Base-by-base conservation (phyloP, 129 eudicot genomes). In the Helianthus annuus region DNA sequence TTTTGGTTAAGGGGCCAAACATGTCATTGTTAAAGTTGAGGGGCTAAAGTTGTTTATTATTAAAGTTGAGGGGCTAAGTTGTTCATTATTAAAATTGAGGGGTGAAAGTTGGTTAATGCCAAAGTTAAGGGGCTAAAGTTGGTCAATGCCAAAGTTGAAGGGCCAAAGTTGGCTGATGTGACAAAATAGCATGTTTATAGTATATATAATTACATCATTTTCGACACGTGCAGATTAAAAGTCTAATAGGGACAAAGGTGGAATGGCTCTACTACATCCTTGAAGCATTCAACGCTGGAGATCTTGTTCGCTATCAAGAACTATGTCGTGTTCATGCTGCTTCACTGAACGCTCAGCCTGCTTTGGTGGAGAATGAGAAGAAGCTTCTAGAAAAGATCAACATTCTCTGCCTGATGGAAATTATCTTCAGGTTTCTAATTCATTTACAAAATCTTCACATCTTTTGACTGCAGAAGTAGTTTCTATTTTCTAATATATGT, bases 361-460 rank as follows among this genome's bases (percentile, higher is more conserved):
- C 98, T 53, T 71, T 93, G 63, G 95, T 93, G 65, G 88, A 88
- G 69, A 93, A 93, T 56, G 92, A 89, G 80, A 87, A 81, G 63
- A 93, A 93, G 77, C 96, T 93, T 80, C 74, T 89, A 42, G 98
- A 89, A 78, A 93, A 93, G 89, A 93, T 93, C 14, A 93, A 87
- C 84, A 89, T 93, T 71, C 92, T 93, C 68, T 89, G 98, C 80
- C 80, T 93, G 83, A 93, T 93, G 98, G 98, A 93, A 79, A 93
- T 87, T 7, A 89, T 93, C 73, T 93, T 93, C 83, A 87, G 93
- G 98, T 93, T 14, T 60, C 17, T 48, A 10, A 6, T 87, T 16
- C 32, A 3, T 48, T 15, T 4, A 10, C 57, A 48, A n/a, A 6
- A 10, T 39, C 44, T 32, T 60, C 52, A 14, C 9, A 14, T 67